Evolutionary conservation across 768 basidiomycete species (phyloP), one percentile per base, ranked within the genome.

Genomic region (Macrolepiota albuminosa): DNA sequence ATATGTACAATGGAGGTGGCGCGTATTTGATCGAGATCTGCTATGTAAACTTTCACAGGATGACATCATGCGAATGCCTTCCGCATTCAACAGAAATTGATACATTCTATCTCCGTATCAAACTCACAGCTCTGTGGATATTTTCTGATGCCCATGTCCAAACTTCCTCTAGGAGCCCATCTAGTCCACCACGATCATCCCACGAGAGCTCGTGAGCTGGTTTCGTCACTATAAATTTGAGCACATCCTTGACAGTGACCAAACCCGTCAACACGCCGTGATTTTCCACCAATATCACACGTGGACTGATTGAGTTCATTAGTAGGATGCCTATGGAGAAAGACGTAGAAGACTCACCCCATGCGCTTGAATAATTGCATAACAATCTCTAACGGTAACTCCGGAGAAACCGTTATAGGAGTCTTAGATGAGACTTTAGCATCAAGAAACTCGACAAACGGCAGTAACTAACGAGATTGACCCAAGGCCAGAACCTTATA

Each of bases 291-390:
- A 98, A 81, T 58, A 99, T 96, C n/a, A 96, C 91, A 31, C 95
- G 89, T 0, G 97, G 97, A 8, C 96, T 98, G 63, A 4, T 26
- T 49, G 49, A 60, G 18, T 39, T 36, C 16, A 58, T 49, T 24
- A 61, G 55, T 43, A 58, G 34, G n/a, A 50, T 33, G 11, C 8
- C 16, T 53, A 46, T 45, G 46, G 61, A 37, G 34, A 36, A 52
- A 33, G 10, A 10, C 55, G 21, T 34, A 21, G 34, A 58, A 39
- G 14, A 80, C 93, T 66, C 68, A 97, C 97, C 97, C 97, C 89
- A 99, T 92, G 49, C 93, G 84, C 70, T 96, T 93, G 80, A 98
- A 99, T 31, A 99, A 75, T 69, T 99, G 94, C 90, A 97, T 93
- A 8, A 95, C 93, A 57, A 98, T 94, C 72, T 99, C 97, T 46